phyloP scores from a whole-genome alignment of 306 rosid genomes.

The Trifolium dubium region DNA sequence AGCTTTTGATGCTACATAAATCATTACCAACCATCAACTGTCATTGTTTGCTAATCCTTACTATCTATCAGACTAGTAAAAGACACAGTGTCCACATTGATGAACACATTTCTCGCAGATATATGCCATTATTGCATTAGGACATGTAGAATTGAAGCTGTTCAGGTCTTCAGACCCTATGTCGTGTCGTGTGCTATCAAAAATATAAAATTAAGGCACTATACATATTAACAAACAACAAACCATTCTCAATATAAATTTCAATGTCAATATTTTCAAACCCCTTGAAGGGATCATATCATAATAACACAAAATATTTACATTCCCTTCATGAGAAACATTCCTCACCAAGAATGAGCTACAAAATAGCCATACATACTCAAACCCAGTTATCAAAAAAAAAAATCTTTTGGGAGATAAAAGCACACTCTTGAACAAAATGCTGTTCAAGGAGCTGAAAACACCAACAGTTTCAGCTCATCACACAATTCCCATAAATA shows the following conservation, averaged over 20 bases:
- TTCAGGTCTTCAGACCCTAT: neutral
- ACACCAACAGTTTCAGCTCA: constrained; percentile 43
- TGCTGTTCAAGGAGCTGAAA: constrained; percentile 44
- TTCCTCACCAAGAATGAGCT: constrained; percentile 27
- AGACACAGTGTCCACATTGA: constrained; percentile 18
- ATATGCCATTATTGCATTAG: constrained; percentile 9
- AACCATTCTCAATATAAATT: constrained; percentile 30
- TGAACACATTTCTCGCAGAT: constrained; percentile 29
- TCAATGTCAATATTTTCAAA: constrained; percentile 27
- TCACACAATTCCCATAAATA: constrained; percentile 14
- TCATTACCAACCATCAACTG: neutral
- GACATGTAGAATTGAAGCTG: constrained; percentile 7
- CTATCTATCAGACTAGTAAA: neutral
- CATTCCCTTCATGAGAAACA: constrained; percentile 41
- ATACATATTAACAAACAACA: neutral
- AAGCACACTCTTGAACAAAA: constrained; percentile 45
- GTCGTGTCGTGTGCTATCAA: no score
- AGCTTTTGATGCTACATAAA: neutral
- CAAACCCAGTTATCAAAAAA: constrained; percentile 24
- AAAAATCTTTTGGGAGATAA: constrained; percentile 26
- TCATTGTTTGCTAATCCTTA: constrained; percentile 19
- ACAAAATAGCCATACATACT: constrained; percentile 26
- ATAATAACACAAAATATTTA: constrained; percentile 43
- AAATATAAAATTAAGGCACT: constrained; percentile 9
- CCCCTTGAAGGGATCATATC: constrained; percentile 21